phyloP scores from a whole-genome alignment of 345 rosid genomes.

The Lepidium aucheri region DNA sequence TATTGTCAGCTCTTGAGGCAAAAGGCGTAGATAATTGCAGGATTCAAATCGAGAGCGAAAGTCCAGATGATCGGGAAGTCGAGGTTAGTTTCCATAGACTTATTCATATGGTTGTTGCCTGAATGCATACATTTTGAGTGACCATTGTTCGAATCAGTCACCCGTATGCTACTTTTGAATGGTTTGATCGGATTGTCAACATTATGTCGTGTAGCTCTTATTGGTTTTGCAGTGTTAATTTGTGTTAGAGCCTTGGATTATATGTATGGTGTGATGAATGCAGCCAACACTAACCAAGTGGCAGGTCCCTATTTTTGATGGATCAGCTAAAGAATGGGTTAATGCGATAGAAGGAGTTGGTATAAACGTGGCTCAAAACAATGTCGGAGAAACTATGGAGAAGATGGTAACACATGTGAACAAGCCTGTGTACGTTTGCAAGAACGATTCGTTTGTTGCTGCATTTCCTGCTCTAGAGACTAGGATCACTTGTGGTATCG shows the following conservation, averaged over 20 bases:
- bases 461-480: constrained; percentile 61
- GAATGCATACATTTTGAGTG: neutral
- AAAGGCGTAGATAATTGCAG: constrained; percentile 68
- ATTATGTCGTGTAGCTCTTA: neutral
- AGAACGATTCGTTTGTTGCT: constrained; percentile 56
- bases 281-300: constrained; percentile 11
- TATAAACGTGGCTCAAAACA: constrained; percentile 42
- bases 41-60: constrained; percentile 39
- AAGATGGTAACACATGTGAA: constrained; percentile 54
- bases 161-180: neutral
- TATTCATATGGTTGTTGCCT: neutral
- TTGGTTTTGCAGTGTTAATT: neutral
- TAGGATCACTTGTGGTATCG: constrained; percentile 66
- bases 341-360: constrained; percentile 59
- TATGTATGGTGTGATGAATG: neutral
- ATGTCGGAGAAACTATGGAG: constrained; percentile 36
- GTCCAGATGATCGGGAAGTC: constrained; percentile 33
- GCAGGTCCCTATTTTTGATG: constrained; percentile 87
- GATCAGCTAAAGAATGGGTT: constrained; percentile 76
- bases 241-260: neutral
- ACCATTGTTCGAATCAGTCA: neutral
- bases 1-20: constrained; percentile 85
- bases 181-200: neutral
- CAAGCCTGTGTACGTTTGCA: constrained; percentile 45
- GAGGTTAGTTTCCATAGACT: constrained; percentile 36